Conservation (phyloP, 257 asterid species). For the Solanum pennellii region DNA sequence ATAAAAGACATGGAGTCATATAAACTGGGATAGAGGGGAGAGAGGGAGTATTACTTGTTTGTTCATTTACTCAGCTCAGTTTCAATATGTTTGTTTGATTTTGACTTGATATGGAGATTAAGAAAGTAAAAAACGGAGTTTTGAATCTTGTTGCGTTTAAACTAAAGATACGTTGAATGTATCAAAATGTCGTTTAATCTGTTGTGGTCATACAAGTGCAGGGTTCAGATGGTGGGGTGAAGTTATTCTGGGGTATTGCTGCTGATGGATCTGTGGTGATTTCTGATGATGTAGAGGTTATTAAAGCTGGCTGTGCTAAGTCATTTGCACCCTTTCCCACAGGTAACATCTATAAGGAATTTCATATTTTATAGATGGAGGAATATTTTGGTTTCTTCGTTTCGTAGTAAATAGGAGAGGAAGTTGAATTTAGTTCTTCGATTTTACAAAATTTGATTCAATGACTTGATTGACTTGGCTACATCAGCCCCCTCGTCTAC, state of each 20-base stretch:
- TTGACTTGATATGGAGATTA: too few relatives aligned
- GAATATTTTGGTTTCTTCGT: neutral
- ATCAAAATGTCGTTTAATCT: too few relatives aligned
- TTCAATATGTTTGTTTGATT: too few relatives aligned
- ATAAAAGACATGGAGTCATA: too few relatives aligned
- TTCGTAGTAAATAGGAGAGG: neutral
- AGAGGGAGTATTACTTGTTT: too few relatives aligned
- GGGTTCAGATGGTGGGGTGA: constrained; percentile 48
- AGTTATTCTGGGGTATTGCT: constrained; percentile 80
- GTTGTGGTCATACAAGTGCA: too few relatives aligned
- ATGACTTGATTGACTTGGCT: neutral
- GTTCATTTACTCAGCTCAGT: too few relatives aligned
- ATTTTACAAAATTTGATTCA: neutral
- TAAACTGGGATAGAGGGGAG: too few relatives aligned
- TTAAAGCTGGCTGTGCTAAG: constrained; percentile 71
- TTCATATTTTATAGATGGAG: neutral
- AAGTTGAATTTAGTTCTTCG: neutral
- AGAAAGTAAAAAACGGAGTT: too few relatives aligned
- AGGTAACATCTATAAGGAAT: constrained; percentile 17
- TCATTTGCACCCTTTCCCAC: constrained; percentile 82
- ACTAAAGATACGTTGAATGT: too few relatives aligned
- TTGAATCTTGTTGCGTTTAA: too few relatives aligned
- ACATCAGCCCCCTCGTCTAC: neutral
- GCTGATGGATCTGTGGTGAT: constrained; percentile 85
- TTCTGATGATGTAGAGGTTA: constrained; percentile 55